Evolutionary conservation across 2,329 filamentous ascomycete species (phyloP).

Genomic region (Stemphylium lycopersici): DNA sequence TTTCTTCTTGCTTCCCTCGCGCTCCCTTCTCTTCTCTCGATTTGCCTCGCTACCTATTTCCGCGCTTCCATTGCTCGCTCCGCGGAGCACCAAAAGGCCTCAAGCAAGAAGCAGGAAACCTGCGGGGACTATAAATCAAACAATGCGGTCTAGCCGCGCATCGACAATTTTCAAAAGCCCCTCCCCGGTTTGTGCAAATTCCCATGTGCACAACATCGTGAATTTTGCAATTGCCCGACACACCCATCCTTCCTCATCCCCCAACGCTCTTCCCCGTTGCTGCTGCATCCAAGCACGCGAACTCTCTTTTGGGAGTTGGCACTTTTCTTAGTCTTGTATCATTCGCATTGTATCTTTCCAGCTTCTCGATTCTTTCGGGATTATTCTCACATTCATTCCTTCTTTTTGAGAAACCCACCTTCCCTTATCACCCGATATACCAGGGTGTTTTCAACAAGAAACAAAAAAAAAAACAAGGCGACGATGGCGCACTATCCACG

Average conservation of each 20-base stretch:
- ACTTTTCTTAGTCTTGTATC: neutral
- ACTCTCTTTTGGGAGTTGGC: neutral
- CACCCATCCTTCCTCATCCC: neutral
- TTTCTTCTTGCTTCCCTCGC: neutral
- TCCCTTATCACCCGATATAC: too few relatives aligned
- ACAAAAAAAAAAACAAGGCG: neutral
- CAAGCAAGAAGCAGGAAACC: neutral
- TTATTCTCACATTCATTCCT: neutral
- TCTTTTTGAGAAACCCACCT: neutral
- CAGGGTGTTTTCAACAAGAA: too few relatives aligned
- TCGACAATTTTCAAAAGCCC: constrained; percentile 9
- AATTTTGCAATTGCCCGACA: constrained; percentile 4
- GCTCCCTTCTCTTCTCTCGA: neutral
- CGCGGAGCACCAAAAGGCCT: constrained; percentile 3
- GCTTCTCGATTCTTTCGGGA: too few relatives aligned
- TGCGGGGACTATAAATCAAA: constrained; percentile 12
- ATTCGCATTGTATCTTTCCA: too few relatives aligned
- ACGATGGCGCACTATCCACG: constrained; percentile 6
- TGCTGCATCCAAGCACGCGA: neutral
- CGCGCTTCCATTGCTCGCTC: neutral
- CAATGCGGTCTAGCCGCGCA: constrained; percentile 18
- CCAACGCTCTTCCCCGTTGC: neutral
- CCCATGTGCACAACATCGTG: constrained; percentile 13
- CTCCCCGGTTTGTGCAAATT: constrained; percentile 10
- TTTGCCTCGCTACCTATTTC: neutral